Conservation (phyloP, 768 basidiomycete genomes). For the Rubroboletus pulcherrimus region DNA sequence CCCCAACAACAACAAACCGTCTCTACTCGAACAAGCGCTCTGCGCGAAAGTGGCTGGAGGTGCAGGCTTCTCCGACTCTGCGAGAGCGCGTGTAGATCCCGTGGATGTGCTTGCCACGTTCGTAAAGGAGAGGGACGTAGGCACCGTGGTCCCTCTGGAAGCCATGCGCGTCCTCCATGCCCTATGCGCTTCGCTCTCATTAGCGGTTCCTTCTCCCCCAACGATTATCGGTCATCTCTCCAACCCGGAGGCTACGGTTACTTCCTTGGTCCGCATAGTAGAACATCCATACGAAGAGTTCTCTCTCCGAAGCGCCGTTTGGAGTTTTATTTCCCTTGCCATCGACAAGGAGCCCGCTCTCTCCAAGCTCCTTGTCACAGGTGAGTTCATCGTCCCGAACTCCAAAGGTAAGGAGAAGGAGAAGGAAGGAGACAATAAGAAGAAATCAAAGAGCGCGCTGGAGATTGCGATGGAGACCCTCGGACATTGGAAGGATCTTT, state of each 20-base stretch:
- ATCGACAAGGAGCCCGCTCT: conserved; percentile 87
- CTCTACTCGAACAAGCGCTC: conserved; percentile 72
- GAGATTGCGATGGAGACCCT: conserved; percentile 65
- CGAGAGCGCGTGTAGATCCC: conserved; percentile 55
- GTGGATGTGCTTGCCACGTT: conserved; percentile 72
- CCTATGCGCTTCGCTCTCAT: conserved; percentile 62
- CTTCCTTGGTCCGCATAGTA: conserved; percentile 64
- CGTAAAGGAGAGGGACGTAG: conserved; percentile 62
- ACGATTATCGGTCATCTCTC: conserved; percentile 77
- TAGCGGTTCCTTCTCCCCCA: conserved; percentile 56
- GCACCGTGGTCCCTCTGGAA: conserved; percentile 56
- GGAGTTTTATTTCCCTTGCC: conserved; percentile 79
- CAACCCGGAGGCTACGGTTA: conserved; percentile 68
- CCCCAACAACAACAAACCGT: conserved; percentile 42
- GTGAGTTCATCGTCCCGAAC: conserved; percentile 55
- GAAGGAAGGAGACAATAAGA: conserved; percentile 22
- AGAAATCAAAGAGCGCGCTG: conserved; percentile 53
- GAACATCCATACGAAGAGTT: conserved; percentile 80
- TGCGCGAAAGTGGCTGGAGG: conserved; percentile 58
- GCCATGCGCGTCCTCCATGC: conserved; percentile 66
- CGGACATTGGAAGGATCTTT: conserved; percentile 66
- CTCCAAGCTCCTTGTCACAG: conserved; percentile 72
- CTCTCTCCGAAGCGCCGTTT: conserved; percentile 66
- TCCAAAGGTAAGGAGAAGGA: conserved; percentile 39
- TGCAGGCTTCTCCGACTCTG: conserved; percentile 41